A percentile compares a stretch with the other conserved stretches of the same genome.
These are phyloP conservation scores for Knufia petricola DNA, from an alignment of 2,329 filamentous ascomycete species.

Conservation along the genomic window DNA sequence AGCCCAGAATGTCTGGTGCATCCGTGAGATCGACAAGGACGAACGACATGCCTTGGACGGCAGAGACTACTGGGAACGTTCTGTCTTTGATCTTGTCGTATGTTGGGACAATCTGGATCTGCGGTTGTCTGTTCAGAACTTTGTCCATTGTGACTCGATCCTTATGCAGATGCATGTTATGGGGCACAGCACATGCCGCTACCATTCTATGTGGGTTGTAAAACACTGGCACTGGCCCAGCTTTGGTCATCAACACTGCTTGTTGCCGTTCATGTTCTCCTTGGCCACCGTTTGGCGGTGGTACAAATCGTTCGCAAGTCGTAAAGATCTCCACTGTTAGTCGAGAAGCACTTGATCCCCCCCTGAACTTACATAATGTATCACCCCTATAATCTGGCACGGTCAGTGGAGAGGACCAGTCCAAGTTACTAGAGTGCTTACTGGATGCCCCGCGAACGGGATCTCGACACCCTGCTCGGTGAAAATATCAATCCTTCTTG, in stretches of 20 bases:
- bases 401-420: not conserved
- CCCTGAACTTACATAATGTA: slow-evolving; percentile 35
- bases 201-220: slow-evolving; percentile 33
- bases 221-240: slow-evolving; percentile 35
- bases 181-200: slow-evolving; percentile 53
- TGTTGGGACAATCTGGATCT: slow-evolving; percentile 21
- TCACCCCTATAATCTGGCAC: slow-evolving; percentile 43
- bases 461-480: slow-evolving; percentile 42
- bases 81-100: slow-evolving; percentile 23
- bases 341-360: not conserved
- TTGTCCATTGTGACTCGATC: slow-evolving; percentile 25
- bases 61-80: slow-evolving; percentile 46
- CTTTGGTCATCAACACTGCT: slow-evolving; percentile 29
- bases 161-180: slow-evolving; percentile 54
- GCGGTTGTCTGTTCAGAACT: slow-evolving; percentile 24
- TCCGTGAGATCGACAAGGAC: slow-evolving; percentile 27
- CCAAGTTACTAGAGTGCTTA: slow-evolving; percentile 6
- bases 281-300: slow-evolving; percentile 7
- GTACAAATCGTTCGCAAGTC: not conserved
- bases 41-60: slow-evolving; percentile 62
- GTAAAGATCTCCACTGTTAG: slow-evolving; percentile 8
- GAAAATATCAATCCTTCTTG: slow-evolving; percentile 51
- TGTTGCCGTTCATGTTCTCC: slow-evolving; percentile 17
- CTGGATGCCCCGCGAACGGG: slow-evolving; percentile 53
- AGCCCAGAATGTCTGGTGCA: slow-evolving; percentile 21